phyloP scores from a whole-genome alignment of 2,329 filamentous ascomycete species.

The Verticillium longisporum region DNA sequence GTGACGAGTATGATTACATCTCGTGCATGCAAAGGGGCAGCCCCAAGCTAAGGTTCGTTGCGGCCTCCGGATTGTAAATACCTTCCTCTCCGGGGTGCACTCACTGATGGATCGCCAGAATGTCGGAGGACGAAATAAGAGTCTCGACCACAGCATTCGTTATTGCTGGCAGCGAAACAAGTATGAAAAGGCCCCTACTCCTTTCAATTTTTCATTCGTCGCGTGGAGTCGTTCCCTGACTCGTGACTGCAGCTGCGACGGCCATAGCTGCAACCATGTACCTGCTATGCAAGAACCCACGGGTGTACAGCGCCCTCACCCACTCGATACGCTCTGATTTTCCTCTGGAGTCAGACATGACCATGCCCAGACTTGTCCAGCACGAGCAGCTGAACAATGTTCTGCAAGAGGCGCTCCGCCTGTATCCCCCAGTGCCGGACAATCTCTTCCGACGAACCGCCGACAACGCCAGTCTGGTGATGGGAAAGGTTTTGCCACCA shows the following conservation, averaged over 20 bases:
- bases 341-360: background rate
- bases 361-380: conserved; percentile 10
- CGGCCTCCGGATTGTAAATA: background rate
- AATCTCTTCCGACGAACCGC: conserved; percentile 9
- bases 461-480: conserved; percentile 8
- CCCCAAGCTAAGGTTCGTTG: background rate
- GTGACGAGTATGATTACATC: background rate
- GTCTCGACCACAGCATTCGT: background rate
- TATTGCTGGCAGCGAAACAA: background rate
- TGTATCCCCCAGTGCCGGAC: conserved; percentile 9
- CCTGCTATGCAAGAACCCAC: background rate
- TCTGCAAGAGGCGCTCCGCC: conserved; percentile 9
- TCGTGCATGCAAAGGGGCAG: background rate
- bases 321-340: background rate
- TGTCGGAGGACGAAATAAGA: conserved; percentile 5
- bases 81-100: background rate
- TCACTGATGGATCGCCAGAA: conserved; percentile 1
- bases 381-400: conserved; percentile 16
- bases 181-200: background rate
- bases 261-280: background rate
- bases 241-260: conserved; percentile 1
- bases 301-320: background rate
- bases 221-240: background rate
- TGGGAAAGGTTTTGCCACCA: conserved; percentile 7
- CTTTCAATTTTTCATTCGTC: too few relatives aligned